phyloP scores from a whole-genome alignment of 768 basidiomycete genomes.

The Serendipita sp. region DNA sequence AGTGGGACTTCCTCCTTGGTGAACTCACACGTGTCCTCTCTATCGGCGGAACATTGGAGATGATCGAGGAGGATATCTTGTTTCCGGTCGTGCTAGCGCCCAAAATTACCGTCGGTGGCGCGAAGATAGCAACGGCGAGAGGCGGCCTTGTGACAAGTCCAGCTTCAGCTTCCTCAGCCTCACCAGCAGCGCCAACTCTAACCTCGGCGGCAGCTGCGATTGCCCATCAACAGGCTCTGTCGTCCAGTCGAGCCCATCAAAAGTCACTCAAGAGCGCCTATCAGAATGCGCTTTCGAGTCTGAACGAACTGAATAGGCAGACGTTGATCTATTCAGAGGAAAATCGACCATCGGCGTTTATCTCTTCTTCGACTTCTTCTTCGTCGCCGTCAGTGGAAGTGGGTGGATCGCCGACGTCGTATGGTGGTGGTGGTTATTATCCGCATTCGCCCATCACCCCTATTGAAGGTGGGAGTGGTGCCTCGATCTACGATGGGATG shows the following conservation, averaged over 20 bases:
- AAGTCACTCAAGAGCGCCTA: not conserved
- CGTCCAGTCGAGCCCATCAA: not conserved
- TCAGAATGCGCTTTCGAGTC: not conserved
- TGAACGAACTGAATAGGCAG: not conserved
- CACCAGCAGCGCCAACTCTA: no score
- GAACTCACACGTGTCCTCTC: not conserved
- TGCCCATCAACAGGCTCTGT: no score
- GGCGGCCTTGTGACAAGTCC: no score
- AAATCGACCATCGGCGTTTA: not conserved
- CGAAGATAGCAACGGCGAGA: no score
- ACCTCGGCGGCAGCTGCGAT: no score
- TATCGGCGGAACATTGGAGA: not conserved
- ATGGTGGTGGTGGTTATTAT: not conserved
- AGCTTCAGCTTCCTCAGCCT: no score
- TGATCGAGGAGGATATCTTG: slow-evolving; percentile 1
- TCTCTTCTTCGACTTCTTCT: not conserved
- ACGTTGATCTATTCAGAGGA: not conserved
- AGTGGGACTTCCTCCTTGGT: not conserved
- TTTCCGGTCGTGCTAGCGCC: not conserved
- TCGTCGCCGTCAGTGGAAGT: no score
- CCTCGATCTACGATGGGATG: not conserved
- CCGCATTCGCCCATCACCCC: not conserved
- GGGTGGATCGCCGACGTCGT: not conserved
- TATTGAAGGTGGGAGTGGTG: not conserved
- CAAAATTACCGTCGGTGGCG: not conserved